Evolutionary conservation across 441 rosid genomes (phyloP).

Genomic region (Rhodomyrtus psidioides): DNA sequence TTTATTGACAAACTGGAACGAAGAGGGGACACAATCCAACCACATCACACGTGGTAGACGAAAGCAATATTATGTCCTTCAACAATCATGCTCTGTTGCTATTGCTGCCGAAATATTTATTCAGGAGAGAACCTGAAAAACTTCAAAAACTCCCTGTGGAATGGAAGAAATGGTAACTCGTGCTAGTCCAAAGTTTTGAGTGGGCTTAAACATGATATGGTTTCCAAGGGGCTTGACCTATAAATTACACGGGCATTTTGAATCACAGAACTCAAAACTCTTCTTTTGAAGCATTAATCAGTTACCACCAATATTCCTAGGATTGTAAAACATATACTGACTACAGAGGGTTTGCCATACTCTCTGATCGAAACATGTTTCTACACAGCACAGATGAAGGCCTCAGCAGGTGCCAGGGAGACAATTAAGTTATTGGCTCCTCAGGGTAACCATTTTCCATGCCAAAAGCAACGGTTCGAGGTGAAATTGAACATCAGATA

Average conservation of each 20-base stretch:
- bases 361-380: neutral
- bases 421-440: neutral
- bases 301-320: neutral
- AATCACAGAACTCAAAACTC: neutral
- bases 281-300: neutral
- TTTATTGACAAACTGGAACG: neutral
- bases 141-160: neutral
- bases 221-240: neutral
- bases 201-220: neutral
- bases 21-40: neutral
- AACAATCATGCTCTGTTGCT: neutral
- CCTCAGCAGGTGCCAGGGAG: neutral
- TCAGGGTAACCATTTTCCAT: neutral
- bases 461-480: neutral
- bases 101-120: neutral
- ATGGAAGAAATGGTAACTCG: neutral
- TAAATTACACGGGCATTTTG: neutral
- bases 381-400: neutral
- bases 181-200: neutral
- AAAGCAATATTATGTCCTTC: neutral
- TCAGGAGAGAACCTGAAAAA: neutral
- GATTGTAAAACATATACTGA: neutral
- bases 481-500: neutral
- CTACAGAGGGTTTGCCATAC: neutral
- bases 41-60: neutral